Conservation (phyloP, 2,329 filamentous ascomycete species). For the Phaeosphaeria sp. region DNA sequence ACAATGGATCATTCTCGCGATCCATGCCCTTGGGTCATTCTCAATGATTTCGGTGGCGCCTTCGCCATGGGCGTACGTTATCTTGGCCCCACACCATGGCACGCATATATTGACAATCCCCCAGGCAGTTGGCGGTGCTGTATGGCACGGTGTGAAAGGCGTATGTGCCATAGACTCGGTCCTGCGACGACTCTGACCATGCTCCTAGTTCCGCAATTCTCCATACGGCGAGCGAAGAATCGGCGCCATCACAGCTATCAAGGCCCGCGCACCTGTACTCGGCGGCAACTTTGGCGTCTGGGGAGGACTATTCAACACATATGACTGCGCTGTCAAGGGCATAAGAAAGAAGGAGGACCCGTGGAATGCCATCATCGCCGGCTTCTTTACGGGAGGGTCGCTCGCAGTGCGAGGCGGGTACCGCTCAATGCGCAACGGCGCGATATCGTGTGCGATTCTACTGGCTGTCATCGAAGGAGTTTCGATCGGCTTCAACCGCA, state of each 20-base stretch:
- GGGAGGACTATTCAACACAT: conserved; percentile 95
- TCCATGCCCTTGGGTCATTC: conserved; percentile 94
- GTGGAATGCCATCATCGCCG: conserved; percentile 96
- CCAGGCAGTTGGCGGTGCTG: conserved; percentile 56
- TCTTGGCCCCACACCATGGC: not conserved
- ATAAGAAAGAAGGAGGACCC: conserved; percentile 93
- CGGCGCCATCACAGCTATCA: conserved; percentile 93
- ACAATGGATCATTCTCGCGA: conserved; percentile 94
- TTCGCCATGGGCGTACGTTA: conserved; percentile 91
- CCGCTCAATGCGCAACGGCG: conserved; percentile 91
- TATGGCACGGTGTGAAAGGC: conserved; percentile 98
- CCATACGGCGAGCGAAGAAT: conserved; percentile 90
- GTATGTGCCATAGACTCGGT: conserved; percentile 58
- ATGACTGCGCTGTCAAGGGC: conserved; percentile 96
- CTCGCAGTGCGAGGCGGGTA: conserved; percentile 90
- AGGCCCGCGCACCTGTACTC: conserved; percentile 93
- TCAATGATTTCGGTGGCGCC: conserved; percentile 97
- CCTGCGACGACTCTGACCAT: conserved; percentile 14
- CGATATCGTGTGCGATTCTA: conserved; percentile 93
- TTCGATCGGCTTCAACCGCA: conserved; percentile 91
- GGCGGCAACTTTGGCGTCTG: conserved; percentile 98
- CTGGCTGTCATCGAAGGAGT: conserved; percentile 97
- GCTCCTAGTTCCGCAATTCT: conserved; percentile 44
- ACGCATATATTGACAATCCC: conserved; percentile 16
- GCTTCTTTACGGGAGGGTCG: conserved; percentile 88